phyloP scores from a whole-genome alignment of 805 yeast species.

The Zygotorulaspora chibaensis region DNA sequence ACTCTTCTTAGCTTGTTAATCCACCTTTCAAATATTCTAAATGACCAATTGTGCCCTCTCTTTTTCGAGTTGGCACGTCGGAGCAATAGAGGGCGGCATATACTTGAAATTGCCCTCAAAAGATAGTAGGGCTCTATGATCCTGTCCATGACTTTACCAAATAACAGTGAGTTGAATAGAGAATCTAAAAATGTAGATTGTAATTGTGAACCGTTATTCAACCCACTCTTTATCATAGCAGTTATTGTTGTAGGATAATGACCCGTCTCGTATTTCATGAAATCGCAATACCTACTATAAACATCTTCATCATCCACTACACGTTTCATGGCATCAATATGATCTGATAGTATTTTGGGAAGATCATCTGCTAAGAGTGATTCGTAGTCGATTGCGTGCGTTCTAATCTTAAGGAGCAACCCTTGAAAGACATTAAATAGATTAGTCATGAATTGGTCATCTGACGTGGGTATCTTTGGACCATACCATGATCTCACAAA shows the following conservation, averaged over 20 bases:
- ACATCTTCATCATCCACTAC: not conserved
- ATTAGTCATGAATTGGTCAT: conserved; percentile 20
- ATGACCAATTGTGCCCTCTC: not conserved
- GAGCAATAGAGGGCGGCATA: conserved; percentile 6
- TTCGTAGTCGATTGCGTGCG: conserved; percentile 12
- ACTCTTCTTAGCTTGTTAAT: not conserved
- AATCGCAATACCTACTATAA: conserved; percentile 12
- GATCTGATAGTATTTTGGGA: conserved; percentile 25
- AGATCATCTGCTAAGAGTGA: conserved; percentile 24
- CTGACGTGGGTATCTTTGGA: conserved; percentile 26
- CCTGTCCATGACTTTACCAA: conserved; percentile 25
- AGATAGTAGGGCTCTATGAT: conserved; percentile 28
- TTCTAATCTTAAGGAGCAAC: conserved; percentile 7
- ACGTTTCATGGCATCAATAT: conserved; percentile 12
- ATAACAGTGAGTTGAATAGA: conserved; percentile 20
- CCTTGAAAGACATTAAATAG: conserved; percentile 18
- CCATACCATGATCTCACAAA: conserved; percentile 33
- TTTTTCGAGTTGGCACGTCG: not conserved
- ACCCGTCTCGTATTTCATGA: conserved; percentile 12
- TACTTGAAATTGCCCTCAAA: conserved; percentile 17
- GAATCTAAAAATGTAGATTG: conserved; percentile 26
- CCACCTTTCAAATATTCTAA: not conserved
- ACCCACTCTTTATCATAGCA: conserved; percentile 7
- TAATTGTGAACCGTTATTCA: conserved; percentile 18
- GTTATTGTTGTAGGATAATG: conserved; percentile 22